phyloP scores from a whole-genome alignment of 2,329 filamentous ascomycete species.

The Xylogone sp. region DNA sequence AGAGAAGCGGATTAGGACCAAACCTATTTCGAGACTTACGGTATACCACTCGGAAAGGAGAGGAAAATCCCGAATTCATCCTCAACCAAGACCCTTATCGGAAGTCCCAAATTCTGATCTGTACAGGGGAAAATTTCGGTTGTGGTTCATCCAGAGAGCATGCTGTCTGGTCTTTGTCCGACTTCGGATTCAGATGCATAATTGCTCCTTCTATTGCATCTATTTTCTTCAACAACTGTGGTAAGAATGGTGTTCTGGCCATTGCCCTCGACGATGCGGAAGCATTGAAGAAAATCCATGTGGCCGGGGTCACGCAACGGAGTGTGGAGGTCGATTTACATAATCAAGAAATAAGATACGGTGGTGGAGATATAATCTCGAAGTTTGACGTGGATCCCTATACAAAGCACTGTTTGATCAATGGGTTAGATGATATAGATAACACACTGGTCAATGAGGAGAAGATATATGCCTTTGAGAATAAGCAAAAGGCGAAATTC shows the following conservation, averaged over 20 bases:
- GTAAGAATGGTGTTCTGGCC: slow-evolving; percentile 97
- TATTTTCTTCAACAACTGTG: slow-evolving; percentile 98
- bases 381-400: slow-evolving; percentile 85
- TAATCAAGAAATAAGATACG: slow-evolving; percentile 75
- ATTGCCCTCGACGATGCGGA: slow-evolving; percentile 65
- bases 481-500: slow-evolving; percentile 35
- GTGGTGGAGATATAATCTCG: slow-evolving; percentile 66
- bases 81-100: slow-evolving; percentile 86
- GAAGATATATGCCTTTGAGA: slow-evolving; percentile 80
- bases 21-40: slow-evolving; percentile 82
- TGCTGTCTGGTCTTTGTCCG: slow-evolving; percentile 88
- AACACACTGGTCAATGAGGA: slow-evolving; percentile 85
- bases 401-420: slow-evolving; percentile 85
- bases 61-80: slow-evolving; percentile 73
- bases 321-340: slow-evolving; percentile 86
- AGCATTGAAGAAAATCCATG: slow-evolving; percentile 64
- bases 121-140: slow-evolving; percentile 86
- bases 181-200: slow-evolving; percentile 88
- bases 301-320: slow-evolving; percentile 69
- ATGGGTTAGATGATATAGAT: slow-evolving; percentile 91
- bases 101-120: slow-evolving; percentile 77
- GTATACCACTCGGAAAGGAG: slow-evolving; percentile 61
- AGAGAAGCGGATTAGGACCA: slow-evolving; percentile 81
- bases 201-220: slow-evolving; percentile 82
- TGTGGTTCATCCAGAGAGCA: slow-evolving; percentile 88